phyloP scores from a whole-genome alignment of 2,329 filamentous ascomycete species.

The Dactylonectria macrodidyma region DNA sequence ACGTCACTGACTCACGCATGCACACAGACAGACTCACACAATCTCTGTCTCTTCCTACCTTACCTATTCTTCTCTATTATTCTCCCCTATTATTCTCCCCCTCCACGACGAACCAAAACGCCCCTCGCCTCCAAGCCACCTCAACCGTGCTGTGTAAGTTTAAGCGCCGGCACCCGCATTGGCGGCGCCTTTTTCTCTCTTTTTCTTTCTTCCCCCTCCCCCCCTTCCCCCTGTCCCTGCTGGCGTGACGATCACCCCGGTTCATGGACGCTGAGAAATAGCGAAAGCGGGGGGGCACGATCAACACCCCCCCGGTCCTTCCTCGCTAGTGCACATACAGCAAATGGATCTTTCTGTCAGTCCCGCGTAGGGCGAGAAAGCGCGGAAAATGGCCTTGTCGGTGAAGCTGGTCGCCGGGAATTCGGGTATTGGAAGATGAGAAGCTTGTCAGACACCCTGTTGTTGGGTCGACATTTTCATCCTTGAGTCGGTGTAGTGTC shows the following conservation, averaged over 20 bases:
- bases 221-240: conserved; percentile 18
- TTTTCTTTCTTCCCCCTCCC: neutral
- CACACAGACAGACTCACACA: no score
- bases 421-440: no score
- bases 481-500: no score
- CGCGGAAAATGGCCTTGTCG: neutral
- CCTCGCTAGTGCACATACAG: neutral
- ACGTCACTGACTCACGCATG: no score
- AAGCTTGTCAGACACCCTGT: no score
- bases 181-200: conserved; percentile 20
- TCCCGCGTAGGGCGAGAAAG: neutral
- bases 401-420: neutral
- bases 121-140: neutral
- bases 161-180: conserved; percentile 42
- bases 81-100: no score
- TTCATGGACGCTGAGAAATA: neutral
- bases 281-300: no score
- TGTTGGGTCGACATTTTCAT: neutral
- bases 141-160: conserved; percentile 15
- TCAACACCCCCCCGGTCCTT: neutral
- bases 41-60: no score
- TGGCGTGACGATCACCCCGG: conserved; percentile 19
- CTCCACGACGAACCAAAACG: no score
- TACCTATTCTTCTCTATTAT: no score
- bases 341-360: neutral